phyloP scores from a whole-genome alignment of 345 rosid species.

The Linum tenue region DNA sequence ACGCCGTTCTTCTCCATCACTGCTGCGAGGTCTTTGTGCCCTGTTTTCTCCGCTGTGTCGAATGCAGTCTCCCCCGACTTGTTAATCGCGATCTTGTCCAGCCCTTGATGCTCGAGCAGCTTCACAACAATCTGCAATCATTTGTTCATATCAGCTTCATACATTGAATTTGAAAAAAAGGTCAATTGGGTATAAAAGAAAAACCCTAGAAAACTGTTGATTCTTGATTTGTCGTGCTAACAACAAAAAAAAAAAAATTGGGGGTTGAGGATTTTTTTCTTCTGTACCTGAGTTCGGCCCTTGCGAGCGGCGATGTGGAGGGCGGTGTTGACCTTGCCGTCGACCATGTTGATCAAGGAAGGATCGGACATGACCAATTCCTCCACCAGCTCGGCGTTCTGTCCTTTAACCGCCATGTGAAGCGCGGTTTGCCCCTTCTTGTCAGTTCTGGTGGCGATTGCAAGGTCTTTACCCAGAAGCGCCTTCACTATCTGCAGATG shows the following conservation, averaged over 20 bases:
- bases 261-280: not conserved
- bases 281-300: constrained; percentile 54
- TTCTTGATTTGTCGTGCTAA: too few relatives aligned
- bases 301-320: constrained; percentile 72
- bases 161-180: not conserved
- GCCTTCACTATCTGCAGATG: constrained; percentile 66
- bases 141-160: constrained; percentile 5
- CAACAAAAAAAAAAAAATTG: too few relatives aligned
- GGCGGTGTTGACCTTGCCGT: constrained; percentile 71
- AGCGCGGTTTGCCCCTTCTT: constrained; percentile 84
- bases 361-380: constrained; percentile 40
- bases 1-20: constrained; percentile 46
- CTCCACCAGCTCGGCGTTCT: constrained; percentile 42
- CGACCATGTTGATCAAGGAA: constrained; percentile 52
- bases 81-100: constrained; percentile 48
- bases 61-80: constrained; percentile 63
- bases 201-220: too few relatives aligned
- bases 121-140: constrained; percentile 50
- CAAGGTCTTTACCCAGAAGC: constrained; percentile 45
- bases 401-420: constrained; percentile 96
- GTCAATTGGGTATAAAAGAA: not conserved
- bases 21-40: constrained; percentile 32
- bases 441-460: constrained; percentile 45
- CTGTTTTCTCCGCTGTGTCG: constrained; percentile 61
- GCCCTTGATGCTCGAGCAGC: constrained; percentile 31